These are phyloP conservation scores for Colletotrichum abscissum DNA, from an alignment of 2,329 filamentous ascomycete genomes.

Conservation along the genomic window DNA sequence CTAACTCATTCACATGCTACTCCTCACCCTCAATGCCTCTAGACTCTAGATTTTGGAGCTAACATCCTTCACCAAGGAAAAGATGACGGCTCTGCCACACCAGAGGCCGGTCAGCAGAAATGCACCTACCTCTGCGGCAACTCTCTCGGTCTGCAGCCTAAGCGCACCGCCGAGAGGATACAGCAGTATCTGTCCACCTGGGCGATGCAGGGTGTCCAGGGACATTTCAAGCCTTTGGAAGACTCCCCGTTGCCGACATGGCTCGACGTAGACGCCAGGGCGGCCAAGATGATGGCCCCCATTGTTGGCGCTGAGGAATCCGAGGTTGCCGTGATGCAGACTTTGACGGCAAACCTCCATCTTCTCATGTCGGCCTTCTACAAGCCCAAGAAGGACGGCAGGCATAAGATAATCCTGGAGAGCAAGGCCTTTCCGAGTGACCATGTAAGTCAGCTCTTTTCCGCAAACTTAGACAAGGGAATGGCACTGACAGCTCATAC, in stretches of 20 bases:
- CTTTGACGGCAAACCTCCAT: slow-evolving; percentile 82
- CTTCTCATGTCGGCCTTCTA: slow-evolving; percentile 86
- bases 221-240: slow-evolving; percentile 78
- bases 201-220: slow-evolving; percentile 82
- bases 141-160: slow-evolving; percentile 86
- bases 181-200: slow-evolving; percentile 80
- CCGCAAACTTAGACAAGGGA: neutral
- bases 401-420: slow-evolving; percentile 82
- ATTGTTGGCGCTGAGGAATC: slow-evolving; percentile 76
- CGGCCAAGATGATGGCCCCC: slow-evolving; percentile 72
- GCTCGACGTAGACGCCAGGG: slow-evolving; percentile 78
- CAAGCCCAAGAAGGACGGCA: slow-evolving; percentile 64
- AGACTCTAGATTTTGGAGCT: slow-evolving; percentile 29
- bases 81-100: slow-evolving; percentile 4
- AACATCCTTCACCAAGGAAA: neutral
- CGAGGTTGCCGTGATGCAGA: slow-evolving; percentile 87
- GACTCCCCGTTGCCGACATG: slow-evolving; percentile 76
- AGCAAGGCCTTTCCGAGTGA: slow-evolving; percentile 89
- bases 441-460: slow-evolving; percentile 64
- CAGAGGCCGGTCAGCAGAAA: slow-evolving; percentile 34
- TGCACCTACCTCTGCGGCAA: slow-evolving; percentile 90
- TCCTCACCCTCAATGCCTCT: neutral
- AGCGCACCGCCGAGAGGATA: slow-evolving; percentile 66
- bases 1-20: neutral
- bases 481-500: neutral